Percentiles rank a stretch among this genome's conserved stretches.
Evolutionary conservation across 352 stramenopile genomes (phyloP).

Genomic region (Phytopythium boreale): DNA sequence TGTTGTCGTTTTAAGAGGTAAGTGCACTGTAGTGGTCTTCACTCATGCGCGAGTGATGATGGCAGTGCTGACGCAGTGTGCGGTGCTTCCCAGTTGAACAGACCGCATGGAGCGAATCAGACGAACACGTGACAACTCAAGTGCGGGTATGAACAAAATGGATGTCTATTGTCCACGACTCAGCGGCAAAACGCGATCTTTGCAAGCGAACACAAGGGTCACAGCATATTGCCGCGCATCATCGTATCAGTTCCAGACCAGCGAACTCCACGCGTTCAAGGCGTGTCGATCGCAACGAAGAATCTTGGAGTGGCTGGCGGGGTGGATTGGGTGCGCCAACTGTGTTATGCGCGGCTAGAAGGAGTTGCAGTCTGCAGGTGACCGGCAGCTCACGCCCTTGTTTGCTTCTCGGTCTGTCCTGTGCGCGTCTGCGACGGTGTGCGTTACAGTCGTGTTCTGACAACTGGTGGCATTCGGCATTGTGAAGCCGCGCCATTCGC

Average conservation of each 20-base stretch:
- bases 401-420: background rate
- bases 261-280: background rate
- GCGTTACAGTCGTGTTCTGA: background rate
- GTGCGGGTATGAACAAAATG: too few species aligned
- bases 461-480: background rate
- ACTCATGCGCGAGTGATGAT: too few species aligned
- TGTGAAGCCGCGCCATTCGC: background rate
- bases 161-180: background rate
- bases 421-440: background rate
- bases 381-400: background rate
- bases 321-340: background rate
- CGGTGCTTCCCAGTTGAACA: too few species aligned
- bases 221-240: too few species aligned
- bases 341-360: too few species aligned
- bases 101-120: too few species aligned
- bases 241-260: background rate
- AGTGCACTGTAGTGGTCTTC: background rate
- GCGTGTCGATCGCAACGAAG: background rate
- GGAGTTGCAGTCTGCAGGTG: background rate
- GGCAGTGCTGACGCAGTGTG: too few species aligned
- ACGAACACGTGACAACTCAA: too few species aligned
- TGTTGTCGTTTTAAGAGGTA: constrained; percentile 11
- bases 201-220: background rate
- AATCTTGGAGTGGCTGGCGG: background rate
- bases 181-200: background rate